Evolutionary conservation across 1,139 yeast species (phyloP).

Genomic region (Candida albicans): DNA sequence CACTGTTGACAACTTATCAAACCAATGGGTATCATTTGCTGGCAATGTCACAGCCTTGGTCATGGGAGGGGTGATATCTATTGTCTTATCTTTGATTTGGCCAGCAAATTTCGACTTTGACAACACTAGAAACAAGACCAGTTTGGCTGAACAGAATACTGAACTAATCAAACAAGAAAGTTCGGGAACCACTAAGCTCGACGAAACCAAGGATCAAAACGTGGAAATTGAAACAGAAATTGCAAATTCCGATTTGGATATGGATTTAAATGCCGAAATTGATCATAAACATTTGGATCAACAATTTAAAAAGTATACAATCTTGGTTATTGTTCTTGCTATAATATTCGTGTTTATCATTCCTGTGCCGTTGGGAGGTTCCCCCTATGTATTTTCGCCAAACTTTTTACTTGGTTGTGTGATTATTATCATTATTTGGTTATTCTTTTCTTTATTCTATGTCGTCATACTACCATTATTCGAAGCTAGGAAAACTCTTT

Average conservation of each 20-base stretch:
- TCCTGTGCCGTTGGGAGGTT: slow-evolving; percentile 19
- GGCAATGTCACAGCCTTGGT: slow-evolving; percentile 19
- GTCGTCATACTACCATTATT: slow-evolving; percentile 19
- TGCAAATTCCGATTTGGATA: slow-evolving; percentile 11
- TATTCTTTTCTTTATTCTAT: slow-evolving; percentile 18
- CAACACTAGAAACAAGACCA: slow-evolving; percentile 33
- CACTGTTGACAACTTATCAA: slow-evolving; percentile 19
- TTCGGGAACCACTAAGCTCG: not conserved
- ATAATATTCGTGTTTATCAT: slow-evolving; percentile 16
- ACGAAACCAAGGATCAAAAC: slow-evolving; percentile 3
- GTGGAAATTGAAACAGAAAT: slow-evolving; percentile 6
- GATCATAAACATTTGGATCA: slow-evolving; percentile 17
- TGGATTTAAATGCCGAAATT: slow-evolving; percentile 12
- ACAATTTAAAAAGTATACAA: slow-evolving; percentile 22
- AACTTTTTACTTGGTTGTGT: slow-evolving; percentile 20
- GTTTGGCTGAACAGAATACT: slow-evolving; percentile 18
- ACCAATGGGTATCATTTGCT: slow-evolving; percentile 23
- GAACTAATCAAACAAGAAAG: not conserved
- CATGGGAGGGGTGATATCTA: slow-evolving; percentile 32
- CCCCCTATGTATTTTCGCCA: slow-evolving; percentile 20
- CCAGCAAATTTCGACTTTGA: slow-evolving; percentile 39
- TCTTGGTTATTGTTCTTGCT: slow-evolving; percentile 17
- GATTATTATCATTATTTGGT: slow-evolving; percentile 20
- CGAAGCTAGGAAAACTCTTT: slow-evolving; percentile 17
- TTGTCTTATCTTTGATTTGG: slow-evolving; percentile 26